Evolutionary conservation across 768 basidiomycete species (phyloP).

Genomic region (Postia placenta): DNA sequence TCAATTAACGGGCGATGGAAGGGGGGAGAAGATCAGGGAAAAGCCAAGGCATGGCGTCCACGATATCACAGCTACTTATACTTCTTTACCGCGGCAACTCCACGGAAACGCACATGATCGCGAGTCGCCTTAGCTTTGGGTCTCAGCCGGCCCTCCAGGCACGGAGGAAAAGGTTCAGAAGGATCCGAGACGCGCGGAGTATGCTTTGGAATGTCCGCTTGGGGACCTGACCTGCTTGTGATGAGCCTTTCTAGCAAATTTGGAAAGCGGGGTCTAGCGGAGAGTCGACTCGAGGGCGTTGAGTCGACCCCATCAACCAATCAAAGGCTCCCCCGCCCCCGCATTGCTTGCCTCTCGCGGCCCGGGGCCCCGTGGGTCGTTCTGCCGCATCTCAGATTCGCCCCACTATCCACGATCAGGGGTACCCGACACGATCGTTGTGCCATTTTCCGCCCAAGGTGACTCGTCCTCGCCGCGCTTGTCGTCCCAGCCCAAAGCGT

Average conservation of each 20-base stretch:
- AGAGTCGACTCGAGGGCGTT: no score
- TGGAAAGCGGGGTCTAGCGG: background rate
- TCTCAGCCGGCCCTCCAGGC: background rate
- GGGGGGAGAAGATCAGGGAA: background rate
- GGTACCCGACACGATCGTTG: no score
- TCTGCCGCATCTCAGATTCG: background rate
- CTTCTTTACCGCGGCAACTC: background rate
- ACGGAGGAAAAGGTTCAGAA: background rate
- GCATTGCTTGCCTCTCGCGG: background rate
- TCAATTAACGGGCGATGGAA: background rate
- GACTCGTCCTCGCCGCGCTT: no score
- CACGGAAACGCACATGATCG: background rate
- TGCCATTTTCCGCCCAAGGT: no score
- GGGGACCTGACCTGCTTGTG: background rate
- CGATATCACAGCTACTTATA: conserved; percentile 16
- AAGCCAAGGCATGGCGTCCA: conserved; percentile 34
- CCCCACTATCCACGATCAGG: no score
- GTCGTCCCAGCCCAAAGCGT: no score
- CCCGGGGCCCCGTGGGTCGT: background rate
- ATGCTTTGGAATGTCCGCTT: background rate
- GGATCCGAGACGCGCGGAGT: background rate
- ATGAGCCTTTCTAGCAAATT: background rate
- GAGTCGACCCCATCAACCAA: background rate
- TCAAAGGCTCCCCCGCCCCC: background rate
- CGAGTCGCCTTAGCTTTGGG: background rate